Evolutionary conservation across 2,329 filamentous ascomycete species (phyloP), one percentile per base, ranked within the genome.

Genomic region (Ampelomyces quisqualis): DNA sequence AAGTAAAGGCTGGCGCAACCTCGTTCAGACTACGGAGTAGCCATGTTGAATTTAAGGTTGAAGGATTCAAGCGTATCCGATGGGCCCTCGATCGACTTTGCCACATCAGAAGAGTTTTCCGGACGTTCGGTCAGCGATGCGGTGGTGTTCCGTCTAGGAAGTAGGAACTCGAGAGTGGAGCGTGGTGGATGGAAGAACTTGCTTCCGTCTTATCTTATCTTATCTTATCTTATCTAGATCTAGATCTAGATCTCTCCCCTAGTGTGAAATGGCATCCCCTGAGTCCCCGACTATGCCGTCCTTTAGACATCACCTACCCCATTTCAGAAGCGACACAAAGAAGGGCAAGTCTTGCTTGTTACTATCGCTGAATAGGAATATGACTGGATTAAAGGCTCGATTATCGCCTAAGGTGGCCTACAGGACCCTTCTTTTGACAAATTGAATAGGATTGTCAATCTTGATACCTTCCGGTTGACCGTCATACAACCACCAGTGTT

Each of bases 401-500:
- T n/a, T n/a, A n/a, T n/a, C n/a, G n/a, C n/a, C n/a, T n/a, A n/a
- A n/a, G n/a, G n/a, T n/a, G n/a, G n/a, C n/a, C n/a, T n/a, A n/a
- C n/a, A n/a, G n/a, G n/a, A n/a, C n/a, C n/a, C n/a, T n/a, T n/a
- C n/a, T n/a, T n/a, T n/a, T n/a, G n/a, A n/a, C n/a, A n/a, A n/a
- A n/a, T n/a, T n/a, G n/a, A n/a, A n/a, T n/a, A n/a, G n/a, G n/a
- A n/a, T n/a, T n/a, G n/a, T 77, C 72, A 40, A 83, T 76, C 50
- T 69, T 70, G 32, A 80, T 65, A n/a, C 70, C 65, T 27, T 70
- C 65, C 6, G 80, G 22, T 53, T 49, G 15, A 54, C 55, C 6
- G 51, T 56, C 40, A 62, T 58, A 13, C 45, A 34, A 17, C 58
- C 58, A 13, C 70, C 68, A 0, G 69, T 69, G 2, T 57, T 53